Conservation (phyloP, 2,329 filamentous ascomycete species). For the Fusarium concolor region DNA sequence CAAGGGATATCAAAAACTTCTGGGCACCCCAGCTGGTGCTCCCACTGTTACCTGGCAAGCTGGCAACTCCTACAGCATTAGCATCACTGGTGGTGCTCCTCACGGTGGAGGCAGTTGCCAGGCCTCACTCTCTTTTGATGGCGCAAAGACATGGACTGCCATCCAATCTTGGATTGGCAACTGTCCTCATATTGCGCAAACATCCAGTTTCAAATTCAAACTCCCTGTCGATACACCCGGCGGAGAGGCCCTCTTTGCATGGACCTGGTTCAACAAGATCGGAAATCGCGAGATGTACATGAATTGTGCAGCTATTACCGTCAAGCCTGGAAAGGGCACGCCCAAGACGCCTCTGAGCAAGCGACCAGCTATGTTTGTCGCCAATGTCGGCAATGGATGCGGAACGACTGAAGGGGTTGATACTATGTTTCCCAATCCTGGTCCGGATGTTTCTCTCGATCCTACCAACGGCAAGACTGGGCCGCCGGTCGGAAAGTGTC, state of each 20-base stretch:
- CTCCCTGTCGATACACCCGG: slow-evolving; percentile 61
- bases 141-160: slow-evolving; percentile 75
- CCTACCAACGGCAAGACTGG: slow-evolving; percentile 46
- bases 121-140: slow-evolving; percentile 78
- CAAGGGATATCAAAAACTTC: slow-evolving; percentile 69
- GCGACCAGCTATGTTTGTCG: slow-evolving; percentile 76
- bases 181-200: slow-evolving; percentile 56
- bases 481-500: slow-evolving; percentile 34
- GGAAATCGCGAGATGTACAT: slow-evolving; percentile 88
- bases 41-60: slow-evolving; percentile 70
- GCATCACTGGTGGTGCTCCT: slow-evolving; percentile 68
- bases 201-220: slow-evolving; percentile 70
- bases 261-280: slow-evolving; percentile 81
- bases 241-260: slow-evolving; percentile 74
- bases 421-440: slow-evolving; percentile 72
- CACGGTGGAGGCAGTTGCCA: slow-evolving; percentile 82
- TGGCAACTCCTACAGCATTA: slow-evolving; percentile 72
- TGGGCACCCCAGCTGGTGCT: slow-evolving; percentile 61
- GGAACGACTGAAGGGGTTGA: slow-evolving; percentile 61
- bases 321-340: slow-evolving; percentile 56
- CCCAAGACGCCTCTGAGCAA: slow-evolving; percentile 56
- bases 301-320: slow-evolving; percentile 79
- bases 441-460: slow-evolving; percentile 51
- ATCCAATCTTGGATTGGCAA: slow-evolving; percentile 66
- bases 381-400: slow-evolving; percentile 67